These are phyloP conservation scores for Pleurotus sapidus DNA, from an alignment of 768 basidiomycete genomes.

Conservation along the genomic window DNA sequence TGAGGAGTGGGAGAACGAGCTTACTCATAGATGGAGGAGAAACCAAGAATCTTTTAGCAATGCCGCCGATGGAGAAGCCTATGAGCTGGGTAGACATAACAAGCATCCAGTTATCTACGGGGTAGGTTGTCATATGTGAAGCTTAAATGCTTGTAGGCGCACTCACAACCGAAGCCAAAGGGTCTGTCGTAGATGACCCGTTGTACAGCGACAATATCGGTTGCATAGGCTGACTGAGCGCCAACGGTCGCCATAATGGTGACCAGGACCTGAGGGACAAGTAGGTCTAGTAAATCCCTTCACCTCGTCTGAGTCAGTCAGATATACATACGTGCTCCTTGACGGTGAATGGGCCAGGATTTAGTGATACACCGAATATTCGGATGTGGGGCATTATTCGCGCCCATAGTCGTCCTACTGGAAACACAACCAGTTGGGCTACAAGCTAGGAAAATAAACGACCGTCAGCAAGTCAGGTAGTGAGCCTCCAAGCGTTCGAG, in stretches of 20 bases:
- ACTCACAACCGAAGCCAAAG: slow-evolving; percentile 46
- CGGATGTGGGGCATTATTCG: slow-evolving; percentile 47
- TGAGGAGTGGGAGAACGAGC: slow-evolving; percentile 8
- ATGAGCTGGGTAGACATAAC: slow-evolving; percentile 74
- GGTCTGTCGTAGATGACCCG: slow-evolving; percentile 62
- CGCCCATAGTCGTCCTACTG: slow-evolving; percentile 68
- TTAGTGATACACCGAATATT: slow-evolving; percentile 59
- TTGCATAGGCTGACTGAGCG: slow-evolving; percentile 59
- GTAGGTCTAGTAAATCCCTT: slow-evolving; percentile 9
- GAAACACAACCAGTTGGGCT: slow-evolving; percentile 70
- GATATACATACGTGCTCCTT: slow-evolving; percentile 51
- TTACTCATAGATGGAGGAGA: slow-evolving; percentile 63
- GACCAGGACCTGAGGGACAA: slow-evolving; percentile 47
- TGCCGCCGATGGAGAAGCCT: slow-evolving; percentile 54
- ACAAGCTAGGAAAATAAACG: slow-evolving; percentile 40
- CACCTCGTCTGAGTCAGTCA: too few species aligned
- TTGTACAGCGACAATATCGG: slow-evolving; percentile 75
- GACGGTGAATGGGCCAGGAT: slow-evolving; percentile 75
- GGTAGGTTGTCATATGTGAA: not conserved
- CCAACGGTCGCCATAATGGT: slow-evolving; percentile 63
- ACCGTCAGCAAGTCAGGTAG: slow-evolving; percentile 9
- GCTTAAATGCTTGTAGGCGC: not conserved
- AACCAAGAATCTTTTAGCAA: slow-evolving; percentile 63
- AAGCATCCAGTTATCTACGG: slow-evolving; percentile 55
- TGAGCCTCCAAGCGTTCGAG: not conserved